Evolutionary conservation across 2,329 filamentous ascomycete species (phyloP).

Genomic region (Coniella lustricola): DNA sequence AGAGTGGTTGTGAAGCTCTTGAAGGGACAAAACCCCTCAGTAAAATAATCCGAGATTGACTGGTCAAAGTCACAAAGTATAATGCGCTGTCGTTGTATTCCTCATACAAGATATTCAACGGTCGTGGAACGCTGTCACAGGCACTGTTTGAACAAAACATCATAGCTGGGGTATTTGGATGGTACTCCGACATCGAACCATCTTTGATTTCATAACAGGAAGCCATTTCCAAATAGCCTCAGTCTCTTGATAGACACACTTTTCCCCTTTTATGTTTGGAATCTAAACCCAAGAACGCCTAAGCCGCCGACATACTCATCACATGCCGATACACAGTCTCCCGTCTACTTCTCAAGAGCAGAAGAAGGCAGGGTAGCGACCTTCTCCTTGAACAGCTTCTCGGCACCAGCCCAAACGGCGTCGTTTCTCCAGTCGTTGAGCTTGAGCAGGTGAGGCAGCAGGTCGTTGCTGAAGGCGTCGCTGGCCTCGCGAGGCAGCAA

Average conservation of each 20-base stretch:
- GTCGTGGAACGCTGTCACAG: too few relatives aligned
- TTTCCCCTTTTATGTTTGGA: background rate
- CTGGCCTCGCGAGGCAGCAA: slow-evolving; percentile 80
- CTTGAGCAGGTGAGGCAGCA: slow-evolving; percentile 70
- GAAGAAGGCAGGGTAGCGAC: slow-evolving; percentile 41
- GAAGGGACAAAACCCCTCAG: too few relatives aligned
- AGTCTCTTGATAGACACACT: background rate
- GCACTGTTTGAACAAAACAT: too few relatives aligned
- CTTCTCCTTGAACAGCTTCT: slow-evolving; percentile 80
- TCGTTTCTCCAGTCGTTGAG: slow-evolving; percentile 68
- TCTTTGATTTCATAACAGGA: background rate
- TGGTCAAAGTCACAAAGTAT: too few relatives aligned
- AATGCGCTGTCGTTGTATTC: too few relatives aligned
- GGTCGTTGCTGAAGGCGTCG: slow-evolving; percentile 70
- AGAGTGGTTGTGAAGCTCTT: too few relatives aligned
- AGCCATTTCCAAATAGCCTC: background rate
- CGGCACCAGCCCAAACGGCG: slow-evolving; percentile 77
- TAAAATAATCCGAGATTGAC: too few relatives aligned
- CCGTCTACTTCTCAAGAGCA: slow-evolving; percentile 14
- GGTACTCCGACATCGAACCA: too few relatives aligned
- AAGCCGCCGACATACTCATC: slow-evolving; percentile 6
- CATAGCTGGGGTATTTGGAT: too few relatives aligned
- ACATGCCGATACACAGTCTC: background rate
- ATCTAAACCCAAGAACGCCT: slow-evolving; percentile 13
- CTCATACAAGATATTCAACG: too few relatives aligned